These are phyloP conservation scores for Zea luxurians DNA, from an alignment of 176 grass and related monocot species.

Conservation along the genomic window DNA sequence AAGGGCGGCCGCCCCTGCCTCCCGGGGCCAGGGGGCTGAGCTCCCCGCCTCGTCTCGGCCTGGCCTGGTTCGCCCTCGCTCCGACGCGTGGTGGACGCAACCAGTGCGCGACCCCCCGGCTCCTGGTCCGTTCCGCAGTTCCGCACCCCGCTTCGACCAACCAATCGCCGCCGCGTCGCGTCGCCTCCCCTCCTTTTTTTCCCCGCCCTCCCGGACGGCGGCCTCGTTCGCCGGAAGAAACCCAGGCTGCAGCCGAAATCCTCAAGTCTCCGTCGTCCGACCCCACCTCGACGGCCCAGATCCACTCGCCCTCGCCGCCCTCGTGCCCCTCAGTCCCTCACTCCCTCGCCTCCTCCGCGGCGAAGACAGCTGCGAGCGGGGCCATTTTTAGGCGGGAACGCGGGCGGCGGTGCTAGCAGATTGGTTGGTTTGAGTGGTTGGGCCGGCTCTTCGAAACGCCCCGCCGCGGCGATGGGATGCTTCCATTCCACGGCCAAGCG, in stretches of 20 bases:
- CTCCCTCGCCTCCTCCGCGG: background rate
- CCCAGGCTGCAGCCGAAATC: background rate
- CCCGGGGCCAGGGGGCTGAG: background rate
- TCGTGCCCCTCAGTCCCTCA: background rate
- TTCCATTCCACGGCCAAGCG: conserved; percentile 57
- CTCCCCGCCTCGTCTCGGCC: background rate
- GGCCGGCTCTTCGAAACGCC: background rate
- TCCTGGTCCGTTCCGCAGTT: background rate
- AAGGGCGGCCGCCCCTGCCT: background rate
- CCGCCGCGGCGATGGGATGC: conserved; percentile 56
- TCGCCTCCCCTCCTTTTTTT: background rate
- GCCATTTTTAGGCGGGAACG: background rate
- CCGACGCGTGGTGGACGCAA: background rate
- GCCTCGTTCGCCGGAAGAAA: background rate
- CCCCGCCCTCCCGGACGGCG: background rate
- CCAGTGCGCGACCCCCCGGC: background rate
- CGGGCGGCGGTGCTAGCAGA: background rate
- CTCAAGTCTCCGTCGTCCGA: background rate
- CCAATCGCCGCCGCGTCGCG: conserved; percentile 23
- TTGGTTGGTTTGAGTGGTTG: background rate
- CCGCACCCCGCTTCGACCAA: background rate
- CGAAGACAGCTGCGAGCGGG: background rate
- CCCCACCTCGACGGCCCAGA: conserved; percentile 9
- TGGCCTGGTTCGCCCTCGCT: background rate
- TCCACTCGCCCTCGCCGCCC: conserved; percentile 2